A percentile compares a stretch with the other conserved stretches of the same genome.
Conservation (phyloP, 2,329 filamentous ascomycete genomes). For the Cladophialophora carrionii region DNA sequence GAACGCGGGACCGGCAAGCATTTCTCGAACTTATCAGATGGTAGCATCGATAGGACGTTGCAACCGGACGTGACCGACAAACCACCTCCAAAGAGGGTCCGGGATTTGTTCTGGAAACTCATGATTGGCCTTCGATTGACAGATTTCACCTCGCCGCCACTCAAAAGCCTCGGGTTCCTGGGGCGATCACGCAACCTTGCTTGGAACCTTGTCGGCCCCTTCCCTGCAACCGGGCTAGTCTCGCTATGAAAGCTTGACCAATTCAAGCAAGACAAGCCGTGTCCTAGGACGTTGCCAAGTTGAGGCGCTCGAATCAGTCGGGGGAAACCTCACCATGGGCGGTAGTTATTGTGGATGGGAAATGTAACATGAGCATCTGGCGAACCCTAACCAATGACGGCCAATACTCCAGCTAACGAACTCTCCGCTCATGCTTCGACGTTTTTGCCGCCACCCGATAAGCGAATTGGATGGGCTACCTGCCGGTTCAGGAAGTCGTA, state of each 20-base stretch:
- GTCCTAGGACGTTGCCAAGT: neutral
- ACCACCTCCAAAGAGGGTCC: neutral
- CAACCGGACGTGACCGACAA: slow-evolving; percentile 12
- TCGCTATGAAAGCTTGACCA: slow-evolving; percentile 10
- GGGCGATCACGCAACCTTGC: slow-evolving; percentile 11
- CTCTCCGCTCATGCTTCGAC: neutral
- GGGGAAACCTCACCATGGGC: neutral
- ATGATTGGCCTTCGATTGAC: neutral
- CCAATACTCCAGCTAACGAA: neutral
- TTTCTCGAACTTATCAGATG: neutral
- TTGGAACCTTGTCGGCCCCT: neutral
- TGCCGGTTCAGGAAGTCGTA: slow-evolving; percentile 6
- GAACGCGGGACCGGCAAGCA: neutral
- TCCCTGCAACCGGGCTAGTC: neutral
- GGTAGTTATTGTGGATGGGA: neutral
- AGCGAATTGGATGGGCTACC: slow-evolving; percentile 5
- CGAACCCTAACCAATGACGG: slow-evolving; percentile 1
- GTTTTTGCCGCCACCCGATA: slow-evolving; percentile 13
- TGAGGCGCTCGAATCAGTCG: neutral
- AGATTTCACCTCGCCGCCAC: slow-evolving; percentile 1
- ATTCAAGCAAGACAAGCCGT: slow-evolving; percentile 12
- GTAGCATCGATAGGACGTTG: slow-evolving; percentile 3
- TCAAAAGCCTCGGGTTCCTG: slow-evolving; percentile 3
- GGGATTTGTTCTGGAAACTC: slow-evolving; percentile 12
- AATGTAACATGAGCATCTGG: slow-evolving; percentile 13